These are phyloP conservation scores for Arxiozyma slooffiae DNA, from an alignment of 1,139 yeast genomes.

Conservation along the genomic window DNA sequence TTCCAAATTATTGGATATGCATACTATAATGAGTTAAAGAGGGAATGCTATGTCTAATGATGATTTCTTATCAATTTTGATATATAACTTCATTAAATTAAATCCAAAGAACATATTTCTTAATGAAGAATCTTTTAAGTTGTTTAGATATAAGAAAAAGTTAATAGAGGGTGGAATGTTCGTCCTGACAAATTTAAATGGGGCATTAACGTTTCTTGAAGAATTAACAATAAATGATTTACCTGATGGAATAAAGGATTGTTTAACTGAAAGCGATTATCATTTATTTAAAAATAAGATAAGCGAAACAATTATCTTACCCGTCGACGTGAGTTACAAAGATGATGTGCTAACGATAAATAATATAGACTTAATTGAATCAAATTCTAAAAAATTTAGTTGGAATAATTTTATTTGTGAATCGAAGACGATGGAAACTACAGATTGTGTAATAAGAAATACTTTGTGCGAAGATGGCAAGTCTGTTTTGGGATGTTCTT, in stretches of 20 bases:
- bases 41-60: slow-evolving; percentile 33
- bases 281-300: slow-evolving; percentile 14
- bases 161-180: slow-evolving; percentile 45
- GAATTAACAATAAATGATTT: slow-evolving; percentile 38
- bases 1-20: slow-evolving; percentile 19
- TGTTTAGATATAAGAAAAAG: slow-evolving; percentile 43
- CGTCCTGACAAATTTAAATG: slow-evolving; percentile 56
- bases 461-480: slow-evolving; percentile 22
- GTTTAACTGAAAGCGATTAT: slow-evolving; percentile 12
- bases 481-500: slow-evolving; percentile 24
- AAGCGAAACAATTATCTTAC: slow-evolving; percentile 15
- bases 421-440: slow-evolving; percentile 1
- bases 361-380: not conserved
- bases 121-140: slow-evolving; percentile 43
- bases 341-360: too few relatives aligned
- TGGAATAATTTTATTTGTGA: slow-evolving; percentile 2
- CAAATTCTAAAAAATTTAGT: not conserved
- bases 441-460: slow-evolving; percentile 6
- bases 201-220: slow-evolving; percentile 47
- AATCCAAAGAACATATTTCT: slow-evolving; percentile 37
- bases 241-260: slow-evolving; percentile 22
- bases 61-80: slow-evolving; percentile 46
- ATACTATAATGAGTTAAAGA: slow-evolving; percentile 20
- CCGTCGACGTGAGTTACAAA: slow-evolving; percentile 1
- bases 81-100: slow-evolving; percentile 40